A percentile compares a stretch with the other conserved stretches of the same genome.
These are phyloP conservation scores for Ophiostoma quercus DNA, from an alignment of 2,329 filamentous ascomycete genomes.

Conservation along the genomic window DNA sequence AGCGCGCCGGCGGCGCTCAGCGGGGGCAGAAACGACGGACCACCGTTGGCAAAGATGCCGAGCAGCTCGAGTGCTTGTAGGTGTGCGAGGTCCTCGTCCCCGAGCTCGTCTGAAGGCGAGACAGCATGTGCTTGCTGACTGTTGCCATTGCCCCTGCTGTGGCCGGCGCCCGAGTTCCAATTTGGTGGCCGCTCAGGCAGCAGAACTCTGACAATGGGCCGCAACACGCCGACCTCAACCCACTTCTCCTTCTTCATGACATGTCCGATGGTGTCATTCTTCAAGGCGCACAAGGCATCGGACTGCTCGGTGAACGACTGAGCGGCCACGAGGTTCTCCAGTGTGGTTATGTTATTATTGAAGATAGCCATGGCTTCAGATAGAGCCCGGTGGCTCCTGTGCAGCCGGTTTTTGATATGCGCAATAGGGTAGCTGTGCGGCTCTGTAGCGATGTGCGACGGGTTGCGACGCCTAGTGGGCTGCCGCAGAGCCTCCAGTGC, in stretches of 20 bases:
- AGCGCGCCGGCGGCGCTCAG: conserved; percentile 64
- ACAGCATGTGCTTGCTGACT: background rate
- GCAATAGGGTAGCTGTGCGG: background rate
- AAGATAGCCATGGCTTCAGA: conserved; percentile 47
- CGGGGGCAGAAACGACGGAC: conserved; percentile 70
- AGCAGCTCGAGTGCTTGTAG: conserved; percentile 81
- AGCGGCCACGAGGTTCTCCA: conserved; percentile 53
- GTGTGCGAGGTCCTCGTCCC: conserved; percentile 61
- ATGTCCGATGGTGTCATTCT: conserved; percentile 87
- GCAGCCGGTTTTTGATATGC: background rate
- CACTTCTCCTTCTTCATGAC: conserved; percentile 78
- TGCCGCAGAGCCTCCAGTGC: background rate
- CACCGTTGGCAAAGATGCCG: conserved; percentile 78
- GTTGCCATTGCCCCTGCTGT: conserved; percentile 38
- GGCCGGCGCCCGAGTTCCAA: conserved; percentile 27
- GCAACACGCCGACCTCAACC: conserved; percentile 64
- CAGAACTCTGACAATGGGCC: conserved; percentile 49
- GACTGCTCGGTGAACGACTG: conserved; percentile 49
- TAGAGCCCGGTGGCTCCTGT: background rate
- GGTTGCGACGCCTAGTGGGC: background rate
- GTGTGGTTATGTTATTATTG: conserved; percentile 46
- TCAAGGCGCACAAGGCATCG: conserved; percentile 64
- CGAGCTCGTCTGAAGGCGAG: conserved; percentile 39
- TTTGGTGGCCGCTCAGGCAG: conserved; percentile 34
- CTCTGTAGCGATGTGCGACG: background rate